Conservation (phyloP, 345 rosid species). For the Angophora floribunda region DNA sequence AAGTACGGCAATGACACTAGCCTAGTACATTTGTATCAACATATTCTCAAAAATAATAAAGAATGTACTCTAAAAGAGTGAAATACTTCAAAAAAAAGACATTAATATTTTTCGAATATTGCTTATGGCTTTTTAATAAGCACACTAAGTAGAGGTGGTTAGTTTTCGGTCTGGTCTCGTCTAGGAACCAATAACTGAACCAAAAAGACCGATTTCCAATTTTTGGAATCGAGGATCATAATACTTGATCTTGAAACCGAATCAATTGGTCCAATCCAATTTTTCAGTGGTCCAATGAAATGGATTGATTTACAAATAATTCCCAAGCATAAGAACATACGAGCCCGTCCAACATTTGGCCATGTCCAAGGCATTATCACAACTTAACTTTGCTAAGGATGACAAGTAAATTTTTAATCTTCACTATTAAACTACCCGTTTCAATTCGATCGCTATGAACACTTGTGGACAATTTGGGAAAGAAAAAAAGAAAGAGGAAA, state of each 20-base stretch:
- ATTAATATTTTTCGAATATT: neutral
- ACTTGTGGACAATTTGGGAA: neutral
- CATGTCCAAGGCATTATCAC: neutral
- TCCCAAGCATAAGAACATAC: too few species aligned
- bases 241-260: too few species aligned
- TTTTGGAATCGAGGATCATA: accelerated
- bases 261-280: accelerated
- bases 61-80: neutral
- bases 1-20: neutral
- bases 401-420: neutral
- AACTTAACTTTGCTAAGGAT: neutral
- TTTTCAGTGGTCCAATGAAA: too few species aligned
- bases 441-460: too few species aligned
- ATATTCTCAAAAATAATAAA: neutral
- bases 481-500: too few species aligned
- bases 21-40: too few species aligned
- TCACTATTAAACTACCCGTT: too few species aligned
- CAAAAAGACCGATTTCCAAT: too few species aligned
- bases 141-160: too few species aligned
- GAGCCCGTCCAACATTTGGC: neutral
- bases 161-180: accelerated
- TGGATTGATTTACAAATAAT: too few species aligned
- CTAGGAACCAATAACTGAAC: too few species aligned
- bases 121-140: too few species aligned
- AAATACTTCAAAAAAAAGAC: neutral